phyloP scores from a whole-genome alignment of 805 yeast genomes.

The Saccharomycopsis vini region DNA sequence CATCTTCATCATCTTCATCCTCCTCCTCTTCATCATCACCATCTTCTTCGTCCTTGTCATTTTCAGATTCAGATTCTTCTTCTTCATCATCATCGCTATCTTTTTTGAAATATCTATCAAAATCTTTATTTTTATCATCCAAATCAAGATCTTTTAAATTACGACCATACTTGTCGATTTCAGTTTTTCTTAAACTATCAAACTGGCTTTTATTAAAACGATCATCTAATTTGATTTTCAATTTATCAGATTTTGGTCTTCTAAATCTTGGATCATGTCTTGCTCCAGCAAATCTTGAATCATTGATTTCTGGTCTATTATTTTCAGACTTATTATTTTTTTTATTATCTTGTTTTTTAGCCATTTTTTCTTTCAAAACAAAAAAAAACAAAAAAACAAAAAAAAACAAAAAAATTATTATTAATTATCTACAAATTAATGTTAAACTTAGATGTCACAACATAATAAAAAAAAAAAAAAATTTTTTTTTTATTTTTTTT shows the following conservation, averaged over 20 bases:
- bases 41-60: conserved; percentile 44
- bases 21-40: conserved; percentile 33
- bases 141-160: conserved; percentile 35
- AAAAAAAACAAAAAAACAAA: too few species aligned
- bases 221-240: conserved; percentile 73
- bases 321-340: neutral
- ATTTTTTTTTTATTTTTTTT: too few species aligned
- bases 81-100: conserved; percentile 24
- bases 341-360: neutral
- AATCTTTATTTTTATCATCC: conserved; percentile 37
- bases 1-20: conserved; percentile 23
- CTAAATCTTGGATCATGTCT: conserved; percentile 86
- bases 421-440: too few species aligned
- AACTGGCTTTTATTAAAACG: conserved; percentile 63
- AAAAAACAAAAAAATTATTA: too few species aligned
- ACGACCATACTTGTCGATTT: conserved; percentile 85
- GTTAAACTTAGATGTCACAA: too few species aligned
- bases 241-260: conserved; percentile 56
- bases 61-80: conserved; percentile 23
- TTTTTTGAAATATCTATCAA: conserved; percentile 59
- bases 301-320: conserved; percentile 26
- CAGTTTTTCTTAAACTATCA: conserved; percentile 49
- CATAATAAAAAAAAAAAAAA: too few species aligned
- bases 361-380: too few species aligned
- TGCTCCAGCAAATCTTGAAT: conserved; percentile 70